Evolutionary conservation across 2,329 filamentous ascomycete species (phyloP).

Genomic region (Apiospora hydei): DNA sequence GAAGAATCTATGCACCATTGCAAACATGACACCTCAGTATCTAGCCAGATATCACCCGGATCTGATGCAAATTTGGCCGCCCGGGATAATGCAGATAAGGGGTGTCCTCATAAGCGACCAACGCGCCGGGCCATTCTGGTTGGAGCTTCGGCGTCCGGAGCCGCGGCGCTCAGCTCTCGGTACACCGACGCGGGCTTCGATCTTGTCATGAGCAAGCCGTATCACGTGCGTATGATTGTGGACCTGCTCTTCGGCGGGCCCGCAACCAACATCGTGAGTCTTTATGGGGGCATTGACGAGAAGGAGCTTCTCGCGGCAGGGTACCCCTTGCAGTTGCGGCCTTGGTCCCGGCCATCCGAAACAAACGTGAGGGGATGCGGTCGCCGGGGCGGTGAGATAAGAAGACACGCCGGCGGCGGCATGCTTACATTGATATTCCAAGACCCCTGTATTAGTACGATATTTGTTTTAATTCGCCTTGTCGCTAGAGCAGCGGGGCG

Average conservation of each 20-base stretch:
- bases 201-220: conserved; percentile 18
- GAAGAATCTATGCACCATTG: background rate
- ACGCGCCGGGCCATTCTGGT: conserved; percentile 18
- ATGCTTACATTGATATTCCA: background rate
- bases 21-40: background rate
- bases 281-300: conserved; percentile 21
- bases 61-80: background rate
- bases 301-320: conserved; percentile 13
- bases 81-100: background rate
- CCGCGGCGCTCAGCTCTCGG: conserved; percentile 6
- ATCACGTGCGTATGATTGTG: conserved; percentile 23
- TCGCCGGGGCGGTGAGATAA: conserved; percentile 4
- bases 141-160: conserved; percentile 5
- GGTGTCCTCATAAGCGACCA: background rate
- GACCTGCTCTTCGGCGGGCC: conserved; percentile 22
- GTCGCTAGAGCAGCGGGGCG: background rate
- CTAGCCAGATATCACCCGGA: background rate
- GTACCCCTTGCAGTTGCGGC: conserved; percentile 22
- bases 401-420: background rate
- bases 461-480: background rate
- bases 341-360: conserved; percentile 8
- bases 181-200: conserved; percentile 20
- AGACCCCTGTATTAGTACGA: conserved; percentile 17
- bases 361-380: conserved; percentile 15
- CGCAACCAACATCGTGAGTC: conserved; percentile 23